phyloP scores from a whole-genome alignment of 179 eudicot genomes.

The Camellia oleifera region DNA sequence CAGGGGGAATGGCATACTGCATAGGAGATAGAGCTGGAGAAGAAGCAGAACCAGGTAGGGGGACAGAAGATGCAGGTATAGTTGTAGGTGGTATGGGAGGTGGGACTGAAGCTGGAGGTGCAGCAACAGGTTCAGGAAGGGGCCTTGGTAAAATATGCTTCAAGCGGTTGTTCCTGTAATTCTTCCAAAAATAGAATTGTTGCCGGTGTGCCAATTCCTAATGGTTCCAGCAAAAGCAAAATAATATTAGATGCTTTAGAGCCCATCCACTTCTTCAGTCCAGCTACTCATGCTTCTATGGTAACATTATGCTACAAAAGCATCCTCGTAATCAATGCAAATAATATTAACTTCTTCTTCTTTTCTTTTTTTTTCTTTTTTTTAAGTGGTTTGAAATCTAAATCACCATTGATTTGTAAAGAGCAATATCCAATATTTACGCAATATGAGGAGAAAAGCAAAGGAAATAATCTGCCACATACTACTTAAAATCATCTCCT shows the following conservation, averaged over 20 bases:
- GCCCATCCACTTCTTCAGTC: not conserved
- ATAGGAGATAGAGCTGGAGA: conserved; percentile 71
- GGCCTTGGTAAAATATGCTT: conserved; percentile 89
- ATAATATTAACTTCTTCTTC: not conserved
- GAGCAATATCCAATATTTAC: not conserved
- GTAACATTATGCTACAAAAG: not conserved
- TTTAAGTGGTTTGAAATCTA: not conserved
- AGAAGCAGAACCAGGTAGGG: conserved; percentile 45
- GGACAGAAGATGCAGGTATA: conserved; percentile 41
- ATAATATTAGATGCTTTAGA: not conserved
- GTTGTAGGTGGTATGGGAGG: conserved; percentile 53
- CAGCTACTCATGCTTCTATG: not conserved
- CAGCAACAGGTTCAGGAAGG: conserved; percentile 70
- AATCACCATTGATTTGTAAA: not conserved
- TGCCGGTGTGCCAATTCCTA: conserved; percentile 96
- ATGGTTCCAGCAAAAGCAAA: conserved; percentile 18
- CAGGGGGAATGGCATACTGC: conserved; percentile 71
- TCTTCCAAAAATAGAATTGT: conserved; percentile 93
- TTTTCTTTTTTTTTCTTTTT: not conserved
- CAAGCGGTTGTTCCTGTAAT: conserved; percentile 84
- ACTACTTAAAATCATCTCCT: not conserved
- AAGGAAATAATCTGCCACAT: not conserved
- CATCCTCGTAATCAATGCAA: not conserved
- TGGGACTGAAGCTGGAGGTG: conserved; percentile 42
- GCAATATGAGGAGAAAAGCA: conserved; percentile 1